Percentiles rank a stretch among this genome's conserved stretches.
phyloP scores from a whole-genome alignment of 2,329 filamentous ascomycete genomes.

The Diplodia scrobiculata region DNA sequence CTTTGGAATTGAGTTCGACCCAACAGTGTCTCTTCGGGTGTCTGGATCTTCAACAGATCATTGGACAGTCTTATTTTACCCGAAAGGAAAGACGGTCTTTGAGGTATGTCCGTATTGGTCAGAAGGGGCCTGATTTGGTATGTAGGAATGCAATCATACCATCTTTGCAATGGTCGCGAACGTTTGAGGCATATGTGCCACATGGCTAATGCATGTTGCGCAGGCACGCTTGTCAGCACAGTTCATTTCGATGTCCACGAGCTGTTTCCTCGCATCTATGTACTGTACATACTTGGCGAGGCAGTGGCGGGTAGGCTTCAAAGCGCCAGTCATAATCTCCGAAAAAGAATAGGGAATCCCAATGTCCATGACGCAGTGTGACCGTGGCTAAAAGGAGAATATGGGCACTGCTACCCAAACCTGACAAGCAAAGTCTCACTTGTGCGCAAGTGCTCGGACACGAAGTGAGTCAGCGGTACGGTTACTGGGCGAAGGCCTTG shows the following conservation, averaged over 20 bases:
- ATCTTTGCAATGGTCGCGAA: background rate
- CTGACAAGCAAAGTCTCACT: too few relatives aligned
- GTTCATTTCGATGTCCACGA: background rate
- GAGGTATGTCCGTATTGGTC: background rate
- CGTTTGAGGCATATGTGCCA: too few relatives aligned
- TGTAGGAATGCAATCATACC: background rate
- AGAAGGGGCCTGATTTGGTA: background rate
- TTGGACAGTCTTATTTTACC: background rate
- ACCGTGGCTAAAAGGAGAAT: too few relatives aligned
- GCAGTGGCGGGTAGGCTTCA: too few relatives aligned
- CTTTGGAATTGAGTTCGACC: background rate
- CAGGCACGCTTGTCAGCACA: background rate
- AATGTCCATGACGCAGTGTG: too few relatives aligned
- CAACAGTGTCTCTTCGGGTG: background rate
- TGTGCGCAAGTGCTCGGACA: constrained; percentile 3
- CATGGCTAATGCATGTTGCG: too few relatives aligned
- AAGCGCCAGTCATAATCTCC: too few relatives aligned
- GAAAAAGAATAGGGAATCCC: too few relatives aligned
- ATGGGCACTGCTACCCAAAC: too few relatives aligned
- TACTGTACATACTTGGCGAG: too few relatives aligned
- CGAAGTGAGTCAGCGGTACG: background rate
- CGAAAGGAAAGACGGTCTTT: constrained; percentile 1
- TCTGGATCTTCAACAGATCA: constrained; percentile 9
- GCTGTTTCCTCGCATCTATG: background rate
- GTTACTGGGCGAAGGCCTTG: background rate